Evolutionary conservation across 148 eudicot genomes (phyloP), one percentile per base, ranked within the genome.

Genomic region (Dianthus caryophyllus): DNA sequence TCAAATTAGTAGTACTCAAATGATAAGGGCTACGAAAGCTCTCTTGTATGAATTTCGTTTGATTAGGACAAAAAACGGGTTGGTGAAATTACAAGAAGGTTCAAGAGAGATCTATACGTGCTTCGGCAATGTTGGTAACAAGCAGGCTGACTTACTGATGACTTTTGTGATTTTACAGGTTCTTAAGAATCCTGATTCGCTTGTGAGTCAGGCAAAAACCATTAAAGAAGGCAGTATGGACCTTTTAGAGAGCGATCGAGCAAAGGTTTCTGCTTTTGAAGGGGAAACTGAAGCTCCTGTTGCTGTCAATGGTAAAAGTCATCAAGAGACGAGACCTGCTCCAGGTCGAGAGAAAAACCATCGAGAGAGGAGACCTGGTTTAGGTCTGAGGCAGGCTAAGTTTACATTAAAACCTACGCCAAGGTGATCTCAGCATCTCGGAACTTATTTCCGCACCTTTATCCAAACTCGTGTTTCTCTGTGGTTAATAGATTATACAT

Each of bases 291-390:
- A 78, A 61, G 73, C 47, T 50, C 27, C 56, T 72, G 65, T 26
- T 25, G 53, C 43, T 41, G 72, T 48, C 25, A 76, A 56, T 13
- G 71, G 70, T 43, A 73, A 75, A 36, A n/a, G n/a, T n/a, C n/a
- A n/a, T n/a, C n/a, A n/a, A n/a, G n/a, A n/a, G n/a, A n/a, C n/a
- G n/a, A n/a, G n/a, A n/a, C n/a, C n/a, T n/a, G n/a, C n/a, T n/a
- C n/a, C n/a, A n/a, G n/a, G n/a, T n/a, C n/a, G n/a, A n/a, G n/a
- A n/a, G n/a, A n/a, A n/a, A n/a, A 72, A 75, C 29, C 80, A 62
- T 24, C 83, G 54, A 72, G 81, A 72, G 54, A 75, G 78, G 51
- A 85, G 94, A 70, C 88, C 83, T 53, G 90, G 68, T 69, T 66
- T 83, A 46, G 89, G 80, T 29, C 82, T 81, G 46, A 88, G 65